Conservation (phyloP, 2,329 filamentous ascomycete species). For the Boeremia lycopersici region DNA sequence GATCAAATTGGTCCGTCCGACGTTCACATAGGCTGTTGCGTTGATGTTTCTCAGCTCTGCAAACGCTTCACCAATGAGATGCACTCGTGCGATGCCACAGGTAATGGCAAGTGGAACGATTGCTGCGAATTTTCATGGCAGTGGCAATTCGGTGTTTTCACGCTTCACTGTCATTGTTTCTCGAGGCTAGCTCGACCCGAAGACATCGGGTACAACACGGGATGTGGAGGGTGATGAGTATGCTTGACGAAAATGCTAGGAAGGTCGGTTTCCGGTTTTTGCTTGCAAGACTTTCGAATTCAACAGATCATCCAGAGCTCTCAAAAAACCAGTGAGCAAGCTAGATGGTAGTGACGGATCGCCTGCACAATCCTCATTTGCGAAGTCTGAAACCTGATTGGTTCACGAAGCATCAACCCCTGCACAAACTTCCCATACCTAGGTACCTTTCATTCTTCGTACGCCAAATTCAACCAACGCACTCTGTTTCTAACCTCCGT, state of each 20-base stretch:
- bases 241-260: neutral
- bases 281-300: too few relatives aligned
- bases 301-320: too few relatives aligned
- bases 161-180: constrained; percentile 12
- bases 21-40: constrained; percentile 24
- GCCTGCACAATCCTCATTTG: constrained; percentile 5
- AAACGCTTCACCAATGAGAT: constrained; percentile 26
- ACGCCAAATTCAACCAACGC: too few relatives aligned
- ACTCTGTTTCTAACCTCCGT: neutral
- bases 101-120: constrained; percentile 27
- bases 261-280: neutral
- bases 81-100: constrained; percentile 24
- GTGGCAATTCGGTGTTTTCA: constrained; percentile 22
- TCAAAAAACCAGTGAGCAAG: too few relatives aligned
- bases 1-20: constrained; percentile 29
- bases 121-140: constrained; percentile 22
- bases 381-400: constrained; percentile 9
- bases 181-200: constrained; percentile 8
- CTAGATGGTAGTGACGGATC: neutral
- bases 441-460: too few relatives aligned
- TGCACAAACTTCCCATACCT: too few relatives aligned
- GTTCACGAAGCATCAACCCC: constrained; percentile 10
- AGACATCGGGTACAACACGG: too few relatives aligned
- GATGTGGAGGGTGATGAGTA: too few relatives aligned
- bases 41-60: constrained; percentile 22